These are phyloP conservation scores for Viola pubescens DNA, from an alignment of 441 rosid species.

Conservation along the genomic window DNA sequence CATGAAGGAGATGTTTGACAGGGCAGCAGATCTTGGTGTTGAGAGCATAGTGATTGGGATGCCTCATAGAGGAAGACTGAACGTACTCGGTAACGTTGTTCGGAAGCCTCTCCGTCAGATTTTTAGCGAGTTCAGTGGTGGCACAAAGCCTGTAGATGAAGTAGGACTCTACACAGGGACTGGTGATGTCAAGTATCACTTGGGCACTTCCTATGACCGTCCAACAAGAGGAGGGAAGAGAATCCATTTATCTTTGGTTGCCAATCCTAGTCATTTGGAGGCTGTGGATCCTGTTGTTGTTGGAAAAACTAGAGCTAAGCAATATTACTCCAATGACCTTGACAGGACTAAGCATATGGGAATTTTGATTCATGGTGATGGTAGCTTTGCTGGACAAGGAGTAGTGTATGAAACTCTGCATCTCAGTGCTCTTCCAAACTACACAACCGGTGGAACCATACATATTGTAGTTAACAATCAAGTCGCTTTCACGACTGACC, in stretches of 20 bases:
- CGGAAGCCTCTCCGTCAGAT: conserved; percentile 89
- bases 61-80: conserved; percentile 96
- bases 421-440: conserved; percentile 94
- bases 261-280: conserved; percentile 97
- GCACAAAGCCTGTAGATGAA: conserved; percentile 82
- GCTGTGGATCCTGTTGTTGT: conserved; percentile 95
- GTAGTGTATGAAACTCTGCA: conserved; percentile 94
- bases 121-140: conserved; percentile 88
- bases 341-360: conserved; percentile 86
- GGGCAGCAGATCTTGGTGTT: conserved; percentile 89
- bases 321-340: conserved; percentile 70
- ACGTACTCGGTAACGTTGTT: conserved; percentile 92
- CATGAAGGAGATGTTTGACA: conserved; percentile 99
- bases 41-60: conserved; percentile 96
- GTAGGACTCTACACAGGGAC: conserved; percentile 94
- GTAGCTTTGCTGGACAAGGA: conserved; percentile 97
- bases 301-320: conserved; percentile 97
- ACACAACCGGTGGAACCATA: conserved; percentile 90
- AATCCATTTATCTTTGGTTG: conserved; percentile 90
- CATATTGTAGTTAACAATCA: conserved; percentile 98
- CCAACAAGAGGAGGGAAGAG: conserved; percentile 96
- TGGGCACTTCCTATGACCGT: conserved; percentile 93
- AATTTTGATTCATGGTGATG: conserved; percentile 91
- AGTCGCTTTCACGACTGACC: conserved; percentile 97
- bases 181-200: conserved; percentile 96